phyloP scores from a whole-genome alignment of 805 yeast species.

The Ascoidea tarda region DNA sequence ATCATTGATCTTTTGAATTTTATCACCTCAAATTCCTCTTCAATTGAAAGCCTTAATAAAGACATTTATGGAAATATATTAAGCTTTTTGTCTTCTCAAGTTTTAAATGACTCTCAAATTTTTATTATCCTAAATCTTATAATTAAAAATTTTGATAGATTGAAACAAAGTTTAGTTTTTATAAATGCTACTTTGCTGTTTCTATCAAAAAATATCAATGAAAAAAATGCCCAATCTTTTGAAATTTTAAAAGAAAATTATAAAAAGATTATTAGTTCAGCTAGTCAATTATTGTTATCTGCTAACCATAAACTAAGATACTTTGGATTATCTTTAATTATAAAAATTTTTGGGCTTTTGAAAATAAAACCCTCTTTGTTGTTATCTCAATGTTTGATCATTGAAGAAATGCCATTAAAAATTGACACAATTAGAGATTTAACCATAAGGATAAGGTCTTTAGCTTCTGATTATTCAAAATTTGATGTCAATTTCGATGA shows the following conservation, averaged over 20 bases:
- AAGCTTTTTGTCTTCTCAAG: constrained; percentile 17
- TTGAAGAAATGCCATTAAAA: constrained; percentile 21
- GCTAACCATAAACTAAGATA: not conserved
- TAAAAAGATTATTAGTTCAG: not conserved
- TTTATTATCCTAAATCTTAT: constrained; percentile 5
- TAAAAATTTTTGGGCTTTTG: not conserved
- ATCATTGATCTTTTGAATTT: constrained; percentile 12
- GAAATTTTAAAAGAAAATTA: constrained; percentile 2
- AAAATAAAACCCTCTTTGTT: too few relatives aligned
- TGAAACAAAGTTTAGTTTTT: constrained; percentile 23
- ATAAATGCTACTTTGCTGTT: constrained; percentile 18
- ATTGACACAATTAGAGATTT: constrained; percentile 59
- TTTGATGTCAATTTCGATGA: constrained; percentile 15
- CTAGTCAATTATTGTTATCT: not conserved
- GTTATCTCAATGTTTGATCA: not conserved
- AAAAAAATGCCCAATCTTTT: constrained; percentile 10
- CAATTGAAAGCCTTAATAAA: constrained; percentile 17
- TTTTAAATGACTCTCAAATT: constrained; percentile 8
- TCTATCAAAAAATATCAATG: too few relatives aligned
- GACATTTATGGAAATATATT: constrained; percentile 30
- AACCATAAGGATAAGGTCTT: constrained; percentile 47
- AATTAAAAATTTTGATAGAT: constrained; percentile 14
- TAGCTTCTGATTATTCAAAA: constrained; percentile 30
- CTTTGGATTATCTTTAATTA: not conserved
- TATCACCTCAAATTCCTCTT: constrained; percentile 1